Conservation (phyloP, 257 asterid genomes). For the Jacaranda copaia region DNA sequence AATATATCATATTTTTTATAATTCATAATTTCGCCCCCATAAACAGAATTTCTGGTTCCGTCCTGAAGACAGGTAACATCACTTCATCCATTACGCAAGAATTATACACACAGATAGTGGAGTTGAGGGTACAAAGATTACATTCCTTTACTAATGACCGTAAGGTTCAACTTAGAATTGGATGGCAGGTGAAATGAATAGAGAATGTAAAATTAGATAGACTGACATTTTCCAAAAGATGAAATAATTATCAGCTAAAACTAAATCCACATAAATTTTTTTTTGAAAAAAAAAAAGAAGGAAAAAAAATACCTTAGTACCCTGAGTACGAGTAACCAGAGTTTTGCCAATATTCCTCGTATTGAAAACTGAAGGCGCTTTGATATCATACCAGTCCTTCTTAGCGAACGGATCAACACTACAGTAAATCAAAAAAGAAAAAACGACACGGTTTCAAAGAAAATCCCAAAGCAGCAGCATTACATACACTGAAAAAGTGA, state of each 20-base stretch:
- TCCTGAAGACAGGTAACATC: too few species aligned
- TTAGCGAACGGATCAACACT: slow-evolving; percentile 64
- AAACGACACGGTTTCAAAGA: not conserved
- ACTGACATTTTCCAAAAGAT: too few species aligned
- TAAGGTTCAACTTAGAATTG: not conserved
- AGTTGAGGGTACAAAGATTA: not conserved
- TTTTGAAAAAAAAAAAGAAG: too few species aligned
- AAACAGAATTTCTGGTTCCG: too few species aligned
- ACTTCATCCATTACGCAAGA: not conserved
- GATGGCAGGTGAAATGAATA: not conserved
- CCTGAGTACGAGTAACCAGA: slow-evolving; percentile 69
- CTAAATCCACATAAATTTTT: not conserved
- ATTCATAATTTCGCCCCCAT: too few species aligned
- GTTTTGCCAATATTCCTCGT: slow-evolving; percentile 62
- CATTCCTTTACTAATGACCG: not conserved
- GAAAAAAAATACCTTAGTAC: slow-evolving; percentile 53
- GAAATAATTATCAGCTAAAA: not conserved
- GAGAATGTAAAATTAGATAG: too few species aligned
- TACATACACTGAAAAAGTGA: not conserved
- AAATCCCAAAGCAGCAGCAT: not conserved
- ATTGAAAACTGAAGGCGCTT: slow-evolving; percentile 64
- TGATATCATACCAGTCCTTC: slow-evolving; percentile 74
- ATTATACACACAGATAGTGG: too few species aligned
- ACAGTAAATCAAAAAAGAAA: not conserved
- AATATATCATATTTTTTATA: too few species aligned